Base-by-base conservation (phyloP, 2,329 filamentous ascomycete genomes). In the Penicillium sp. region DNA sequence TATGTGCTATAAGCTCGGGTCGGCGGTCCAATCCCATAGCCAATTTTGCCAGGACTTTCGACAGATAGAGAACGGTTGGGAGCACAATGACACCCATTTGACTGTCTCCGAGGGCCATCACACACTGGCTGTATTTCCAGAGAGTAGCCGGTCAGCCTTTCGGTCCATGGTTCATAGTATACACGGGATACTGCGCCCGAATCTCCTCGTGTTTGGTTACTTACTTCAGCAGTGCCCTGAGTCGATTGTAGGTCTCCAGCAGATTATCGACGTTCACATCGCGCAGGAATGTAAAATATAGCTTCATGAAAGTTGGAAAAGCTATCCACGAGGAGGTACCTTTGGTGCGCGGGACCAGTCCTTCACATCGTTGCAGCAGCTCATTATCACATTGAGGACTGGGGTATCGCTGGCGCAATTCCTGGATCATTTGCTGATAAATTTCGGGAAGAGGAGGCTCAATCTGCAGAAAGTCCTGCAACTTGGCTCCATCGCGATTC, bases 1-100 rank as follows among this genome's bases (percentile, higher is more conserved):
- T 73, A 59, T 83, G 80, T 32, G 82, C 80, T 43, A 87, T 85
- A 40, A 96, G 75, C 53, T 93, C 86, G 0, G 90, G 90, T 46
- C 83, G 82, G 55, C 86, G 86, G 67, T 92, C 89, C 33, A 96
- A 78, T 44, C 83, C 86, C 75, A 95, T 89, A 24, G 91, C 91
- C 49, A 96, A 79, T 57, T 86, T 84, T 7, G 89, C 86, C 23
- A 96, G 81, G 6, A 89, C 83, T 58, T 87, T 83, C 28, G 88
- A 92, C 46, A 95, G 81, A 27, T 87, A 86, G 60, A 95, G 84
- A 65, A 89, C 88, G 3, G 89, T 90, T 37, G 89, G 85, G 35
- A 96, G 81, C 60, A 96, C 82, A 61, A 95, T 80, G 27, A 86
- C 81, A 28, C 92, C 92, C 66, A 90, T 84, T 10, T 83, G 84